A percentile compares a stretch with the other conserved stretches of the same genome.
Conservation (phyloP, 192 early-diverging fungal genomes). For the Coemansia sp. region DNA sequence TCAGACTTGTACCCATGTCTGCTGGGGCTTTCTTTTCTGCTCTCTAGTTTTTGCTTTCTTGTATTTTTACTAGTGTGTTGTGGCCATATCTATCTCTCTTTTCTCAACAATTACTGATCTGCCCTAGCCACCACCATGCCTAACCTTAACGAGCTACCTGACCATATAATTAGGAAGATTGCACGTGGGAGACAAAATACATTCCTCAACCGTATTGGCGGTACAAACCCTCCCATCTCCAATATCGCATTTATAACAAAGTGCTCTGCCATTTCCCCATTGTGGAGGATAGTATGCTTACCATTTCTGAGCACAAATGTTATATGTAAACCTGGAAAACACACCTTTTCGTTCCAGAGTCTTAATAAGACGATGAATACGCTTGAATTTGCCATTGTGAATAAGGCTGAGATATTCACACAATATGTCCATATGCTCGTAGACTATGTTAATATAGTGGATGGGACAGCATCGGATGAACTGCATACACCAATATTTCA, state of each 20-base stretch:
- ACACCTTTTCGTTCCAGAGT: no score
- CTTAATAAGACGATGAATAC: not conserved
- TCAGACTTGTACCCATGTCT: not conserved
- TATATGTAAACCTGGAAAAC: not conserved
- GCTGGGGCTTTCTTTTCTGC: not conserved
- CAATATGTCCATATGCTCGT: not conserved
- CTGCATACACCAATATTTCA: not conserved
- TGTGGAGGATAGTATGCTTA: not conserved
- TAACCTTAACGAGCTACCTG: not conserved
- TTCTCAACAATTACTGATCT: not conserved
- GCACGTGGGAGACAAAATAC: not conserved
- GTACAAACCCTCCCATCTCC: not conserved
- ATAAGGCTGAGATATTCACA: not conserved
- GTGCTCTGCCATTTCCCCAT: not conserved
- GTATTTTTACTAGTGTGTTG: not conserved
- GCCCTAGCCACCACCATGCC: not conserved
- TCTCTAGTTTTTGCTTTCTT: not conserved
- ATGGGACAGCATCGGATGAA: not conserved
- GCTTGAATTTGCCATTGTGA: not conserved
- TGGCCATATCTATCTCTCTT: not conserved
- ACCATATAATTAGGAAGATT: conserved; percentile 8
- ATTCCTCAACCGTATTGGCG: not conserved
- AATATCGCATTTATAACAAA: not conserved
- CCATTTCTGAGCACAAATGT: not conserved
- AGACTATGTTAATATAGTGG: not conserved